Base-by-base conservation (phyloP, 2,329 filamentous ascomycete genomes). In the Fusarium buxicola region DNA sequence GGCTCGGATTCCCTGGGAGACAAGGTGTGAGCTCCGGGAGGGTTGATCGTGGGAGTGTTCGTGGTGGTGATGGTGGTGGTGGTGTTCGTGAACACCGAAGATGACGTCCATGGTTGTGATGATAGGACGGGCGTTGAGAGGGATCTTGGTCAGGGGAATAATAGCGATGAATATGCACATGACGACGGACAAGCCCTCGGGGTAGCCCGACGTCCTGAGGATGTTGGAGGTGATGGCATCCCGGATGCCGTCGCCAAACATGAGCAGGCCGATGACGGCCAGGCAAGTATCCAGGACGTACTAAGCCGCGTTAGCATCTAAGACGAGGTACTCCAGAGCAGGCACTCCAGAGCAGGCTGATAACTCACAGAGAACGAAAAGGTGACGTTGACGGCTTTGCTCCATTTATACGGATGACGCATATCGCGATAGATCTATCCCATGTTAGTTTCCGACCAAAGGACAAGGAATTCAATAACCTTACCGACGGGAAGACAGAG, bases 121-220 rank as follows among this genome's bases (percentile, higher is more conserved):
- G 67, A 98, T 94, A 10, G 94, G 95, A 2, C 94, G 89, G 8
- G 91, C 90, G 74, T 94, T 96, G 31, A 97, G 82, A 0, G 94
- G 93, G n/a, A 97, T 88, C 77, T 99, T 99, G 31, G 94, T 97
- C 47, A 99, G 81, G 1, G 94, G 95, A 63, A 98, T 97, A 73
- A 97, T 93, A 72, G 90, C 90, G 68, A 98, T 91, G 75, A 94
- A 94, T 60, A 92, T 81, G 64, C 92, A 92, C 75, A 97, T 90
- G 66, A 94, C 81, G 41, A 94, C 78, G n/a, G 88, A 92, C 35
- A 96, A 77, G 2, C 81, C 83, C 11, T 85, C 79, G 1, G 94
- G 92, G 73, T 96, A 97, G 50, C 89, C 89, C 7, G 83, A 77
- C 1, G 87, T 90, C 48, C 84, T 81, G 65, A 98, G 86, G 58